These are phyloP conservation scores for Dillenia turbinata DNA, from an alignment of 164 flowering plant species.

Conservation along the genomic window DNA sequence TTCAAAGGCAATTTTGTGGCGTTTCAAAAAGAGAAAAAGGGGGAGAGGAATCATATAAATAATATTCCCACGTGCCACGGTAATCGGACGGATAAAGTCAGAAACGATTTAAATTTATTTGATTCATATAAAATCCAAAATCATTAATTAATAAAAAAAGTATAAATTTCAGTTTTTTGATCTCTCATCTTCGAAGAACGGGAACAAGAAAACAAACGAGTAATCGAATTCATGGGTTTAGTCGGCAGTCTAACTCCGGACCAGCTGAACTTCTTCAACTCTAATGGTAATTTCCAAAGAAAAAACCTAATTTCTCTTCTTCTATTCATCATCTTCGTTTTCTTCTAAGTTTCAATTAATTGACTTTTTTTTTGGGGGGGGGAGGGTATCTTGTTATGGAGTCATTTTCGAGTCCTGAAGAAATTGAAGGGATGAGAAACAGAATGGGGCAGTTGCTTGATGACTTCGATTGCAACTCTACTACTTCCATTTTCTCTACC, in stretches of 20 bases:
- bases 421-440: conserved; percentile 54
- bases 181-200: conserved; percentile 1
- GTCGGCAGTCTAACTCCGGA: conserved; percentile 48
- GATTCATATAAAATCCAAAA: background rate
- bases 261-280: conserved; percentile 53
- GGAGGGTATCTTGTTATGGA: conserved; percentile 77
- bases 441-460: conserved; percentile 68
- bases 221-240: conserved; percentile 35
- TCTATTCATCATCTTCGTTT: background rate
- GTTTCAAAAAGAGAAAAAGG: too few relatives aligned
- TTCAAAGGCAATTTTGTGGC: too few relatives aligned
- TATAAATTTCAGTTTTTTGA: background rate
- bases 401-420: conserved; percentile 63
- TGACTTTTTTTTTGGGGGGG: conserved; percentile 28
- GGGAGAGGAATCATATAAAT: too few relatives aligned
- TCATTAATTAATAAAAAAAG: too few relatives aligned
- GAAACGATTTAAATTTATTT: background rate
- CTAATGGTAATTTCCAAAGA: conserved; percentile 14
- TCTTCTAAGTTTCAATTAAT: background rate
- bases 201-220: background rate
- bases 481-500: conserved; percentile 77
- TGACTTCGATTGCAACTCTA: conserved; percentile 52
- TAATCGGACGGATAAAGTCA: too few relatives aligned
- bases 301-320: background rate
- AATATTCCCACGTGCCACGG: too few relatives aligned